Evolutionary conservation across 176 grass and related monocot species (phyloP).

Genomic region (Cymbopogon citratus): DNA sequence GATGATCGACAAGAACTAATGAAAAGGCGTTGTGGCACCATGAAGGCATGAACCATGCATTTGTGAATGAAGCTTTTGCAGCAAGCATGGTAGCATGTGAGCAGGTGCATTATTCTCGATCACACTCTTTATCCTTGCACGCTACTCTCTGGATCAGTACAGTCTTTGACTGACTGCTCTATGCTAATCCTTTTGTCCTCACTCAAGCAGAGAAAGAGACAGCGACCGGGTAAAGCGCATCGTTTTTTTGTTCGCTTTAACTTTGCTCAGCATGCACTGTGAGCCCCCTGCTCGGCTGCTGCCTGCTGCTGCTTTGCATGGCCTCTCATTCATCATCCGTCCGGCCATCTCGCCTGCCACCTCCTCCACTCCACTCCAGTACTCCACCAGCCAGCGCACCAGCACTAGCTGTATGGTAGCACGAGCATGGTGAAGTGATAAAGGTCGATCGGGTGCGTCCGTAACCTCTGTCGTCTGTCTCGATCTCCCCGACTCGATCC

Average conservation of each 20-base stretch:
- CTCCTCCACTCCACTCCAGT: neutral
- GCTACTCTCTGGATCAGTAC: neutral
- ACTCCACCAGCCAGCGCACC: too few relatives aligned
- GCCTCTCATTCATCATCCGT: neutral
- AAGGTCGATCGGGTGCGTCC: too few relatives aligned
- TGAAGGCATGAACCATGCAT: neutral
- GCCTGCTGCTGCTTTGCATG: neutral
- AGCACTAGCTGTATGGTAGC: too few relatives aligned
- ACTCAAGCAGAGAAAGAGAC: neutral
- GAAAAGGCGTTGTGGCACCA: neutral
- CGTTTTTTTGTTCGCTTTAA: constrained; percentile 40
- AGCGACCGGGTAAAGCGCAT: constrained; percentile 33
- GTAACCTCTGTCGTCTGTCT: neutral
- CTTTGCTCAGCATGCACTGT: neutral
- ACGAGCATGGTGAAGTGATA: too few relatives aligned
- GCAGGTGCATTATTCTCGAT: neutral
- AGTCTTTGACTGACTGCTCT: neutral
- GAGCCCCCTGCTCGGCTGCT: neutral
- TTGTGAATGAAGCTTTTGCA: neutral
- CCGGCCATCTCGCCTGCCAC: neutral
- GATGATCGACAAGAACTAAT: neutral
- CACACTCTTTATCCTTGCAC: neutral
- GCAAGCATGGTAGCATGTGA: neutral
- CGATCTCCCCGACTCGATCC: neutral
- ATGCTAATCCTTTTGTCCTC: constrained; percentile 20